Percentiles rank a stretch among this genome's conserved stretches.
phyloP scores from a whole-genome alignment of 352 stramenopile genomes.

The Phytophthora nicotianae region DNA sequence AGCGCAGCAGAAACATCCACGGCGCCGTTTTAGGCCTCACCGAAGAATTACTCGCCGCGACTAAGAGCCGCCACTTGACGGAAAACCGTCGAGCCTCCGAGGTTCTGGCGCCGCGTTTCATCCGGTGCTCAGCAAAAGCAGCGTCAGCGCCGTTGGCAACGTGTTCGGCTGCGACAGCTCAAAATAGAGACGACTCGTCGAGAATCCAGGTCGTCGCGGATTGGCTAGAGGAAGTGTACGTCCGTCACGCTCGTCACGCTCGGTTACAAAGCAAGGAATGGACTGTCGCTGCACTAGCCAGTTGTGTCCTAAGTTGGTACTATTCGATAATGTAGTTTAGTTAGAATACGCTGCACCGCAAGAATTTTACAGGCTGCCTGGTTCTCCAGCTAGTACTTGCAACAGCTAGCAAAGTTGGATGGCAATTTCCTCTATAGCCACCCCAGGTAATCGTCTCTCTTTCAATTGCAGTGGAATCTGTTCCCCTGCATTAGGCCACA shows the following conservation, averaged over 20 bases:
- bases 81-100: conserved; percentile 26
- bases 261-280: conserved; percentile 17
- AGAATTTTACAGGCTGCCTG: no score
- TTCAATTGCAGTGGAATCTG: no score
- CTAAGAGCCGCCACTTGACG: conserved; percentile 24
- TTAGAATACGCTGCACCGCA: no score
- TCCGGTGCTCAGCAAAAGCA: not conserved
- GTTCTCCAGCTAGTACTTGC: no score
- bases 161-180: conserved; percentile 10
- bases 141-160: conserved; percentile 9
- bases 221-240: conserved; percentile 43
- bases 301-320: conserved; percentile 28
- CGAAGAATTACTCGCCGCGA: conserved; percentile 2
- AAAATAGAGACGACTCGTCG: conserved; percentile 29
- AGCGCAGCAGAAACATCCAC: not conserved
- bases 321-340: no score
- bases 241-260: conserved; percentile 77
- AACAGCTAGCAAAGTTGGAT: no score
- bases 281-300: conserved; percentile 21
- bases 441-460: no score
- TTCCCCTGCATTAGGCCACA: no score
- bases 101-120: not conserved
- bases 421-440: no score
- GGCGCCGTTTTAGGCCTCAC: not conserved
- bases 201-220: conserved; percentile 14